Percentiles rank a stretch among this genome's conserved stretches.
Evolutionary conservation across 179 eudicot genomes (phyloP).

Genomic region (Patellifolia procumbens): DNA sequence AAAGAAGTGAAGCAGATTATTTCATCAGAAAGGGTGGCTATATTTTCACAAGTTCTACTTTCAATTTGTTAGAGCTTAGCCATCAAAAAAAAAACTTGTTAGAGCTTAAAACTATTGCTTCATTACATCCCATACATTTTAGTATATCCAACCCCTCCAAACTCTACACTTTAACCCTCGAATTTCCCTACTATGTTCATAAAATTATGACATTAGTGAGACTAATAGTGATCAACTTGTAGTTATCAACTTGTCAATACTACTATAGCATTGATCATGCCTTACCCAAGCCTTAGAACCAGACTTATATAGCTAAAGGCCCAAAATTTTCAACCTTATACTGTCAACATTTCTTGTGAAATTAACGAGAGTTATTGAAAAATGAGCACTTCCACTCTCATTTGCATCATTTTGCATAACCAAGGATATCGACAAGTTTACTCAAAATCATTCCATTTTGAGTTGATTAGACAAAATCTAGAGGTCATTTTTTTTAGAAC

Average conservation of each 20-base stretch:
- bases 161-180: background rate
- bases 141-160: background rate
- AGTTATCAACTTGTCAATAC: background rate
- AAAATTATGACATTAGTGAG: background rate
- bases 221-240: background rate
- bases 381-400: background rate
- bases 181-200: background rate
- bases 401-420: background rate
- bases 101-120: background rate
- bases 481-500: background rate
- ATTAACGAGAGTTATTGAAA: background rate
- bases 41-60: background rate
- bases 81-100: too few relatives aligned
- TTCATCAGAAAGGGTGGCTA: background rate
- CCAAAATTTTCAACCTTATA: background rate
- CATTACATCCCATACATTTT: background rate
- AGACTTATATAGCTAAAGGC: background rate
- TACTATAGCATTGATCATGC: background rate
- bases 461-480: background rate
- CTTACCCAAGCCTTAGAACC: background rate
- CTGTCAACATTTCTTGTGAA: background rate
- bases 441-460: background rate
- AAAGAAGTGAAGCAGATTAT: background rate
- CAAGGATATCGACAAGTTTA: constrained; percentile 3
- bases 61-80: background rate